A percentile compares a stretch with the other conserved stretches of the same genome.
These are phyloP conservation scores for Schizochytrium sp. DNA, from an alignment of 108 stramenopile species.

Conservation along the genomic window DNA sequence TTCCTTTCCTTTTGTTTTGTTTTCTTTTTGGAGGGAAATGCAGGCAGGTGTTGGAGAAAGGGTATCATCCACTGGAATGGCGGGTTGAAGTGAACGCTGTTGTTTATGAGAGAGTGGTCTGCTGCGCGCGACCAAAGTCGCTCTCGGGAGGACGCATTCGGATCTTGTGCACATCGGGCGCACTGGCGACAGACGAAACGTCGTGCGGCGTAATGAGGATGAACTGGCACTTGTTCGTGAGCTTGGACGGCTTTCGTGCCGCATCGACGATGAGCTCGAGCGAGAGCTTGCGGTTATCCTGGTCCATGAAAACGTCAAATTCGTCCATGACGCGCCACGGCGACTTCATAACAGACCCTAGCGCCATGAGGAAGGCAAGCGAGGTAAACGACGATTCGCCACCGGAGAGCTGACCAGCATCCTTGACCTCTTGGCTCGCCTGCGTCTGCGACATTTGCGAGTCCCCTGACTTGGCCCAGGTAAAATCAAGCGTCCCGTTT, in stretches of 20 bases:
- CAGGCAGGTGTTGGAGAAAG: no score
- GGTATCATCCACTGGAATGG: no score
- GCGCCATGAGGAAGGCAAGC: conserved; percentile 67
- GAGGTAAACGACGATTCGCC: not conserved
- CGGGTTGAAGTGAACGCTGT: no score
- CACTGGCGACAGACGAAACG: conserved; percentile 18
- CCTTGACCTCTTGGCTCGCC: not conserved
- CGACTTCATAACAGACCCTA: conserved; percentile 77
- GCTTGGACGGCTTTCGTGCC: not conserved
- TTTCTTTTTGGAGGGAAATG: no score
- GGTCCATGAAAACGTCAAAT: conserved; percentile 94
- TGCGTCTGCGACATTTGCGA: no score
- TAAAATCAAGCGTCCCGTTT: not conserved
- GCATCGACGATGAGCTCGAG: conserved; percentile 58
- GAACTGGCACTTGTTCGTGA: conserved; percentile 69
- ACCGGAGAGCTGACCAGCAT: not conserved
- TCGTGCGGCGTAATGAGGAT: conserved; percentile 93
- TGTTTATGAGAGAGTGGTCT: not conserved
- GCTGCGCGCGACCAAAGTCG: not conserved
- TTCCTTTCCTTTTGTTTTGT: no score
- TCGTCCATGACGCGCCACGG: conserved; percentile 97
- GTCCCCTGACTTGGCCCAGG: not conserved
- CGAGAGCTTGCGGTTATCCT: conserved; percentile 71
- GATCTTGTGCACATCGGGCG: not conserved
- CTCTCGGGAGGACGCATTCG: not conserved